phyloP scores from a whole-genome alignment of 805 yeast genomes.

The Cyberlindnera amylophila region DNA sequence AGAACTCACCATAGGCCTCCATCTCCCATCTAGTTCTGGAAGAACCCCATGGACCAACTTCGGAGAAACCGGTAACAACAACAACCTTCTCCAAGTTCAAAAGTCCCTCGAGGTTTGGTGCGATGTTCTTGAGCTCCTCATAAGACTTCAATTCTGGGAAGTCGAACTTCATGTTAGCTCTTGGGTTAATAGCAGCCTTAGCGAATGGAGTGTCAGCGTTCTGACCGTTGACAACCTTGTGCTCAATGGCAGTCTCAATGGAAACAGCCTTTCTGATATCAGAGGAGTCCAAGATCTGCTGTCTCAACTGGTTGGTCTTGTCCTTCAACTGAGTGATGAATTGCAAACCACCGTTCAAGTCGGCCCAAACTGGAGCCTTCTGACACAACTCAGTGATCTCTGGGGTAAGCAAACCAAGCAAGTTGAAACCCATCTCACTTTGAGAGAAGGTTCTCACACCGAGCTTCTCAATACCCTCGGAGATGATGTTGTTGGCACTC shows the following conservation, averaged over 20 bases:
- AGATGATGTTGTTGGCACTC: slow-evolving; percentile 95
- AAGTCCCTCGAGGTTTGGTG: slow-evolving; percentile 83
- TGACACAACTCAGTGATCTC: slow-evolving; percentile 83
- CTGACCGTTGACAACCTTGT: slow-evolving; percentile 77
- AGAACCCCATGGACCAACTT: slow-evolving; percentile 99
- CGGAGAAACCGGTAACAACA: slow-evolving; percentile 97
- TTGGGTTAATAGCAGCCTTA: slow-evolving; percentile 77
- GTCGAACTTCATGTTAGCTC: slow-evolving; percentile 89
- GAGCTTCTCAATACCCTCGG: slow-evolving; percentile 92
- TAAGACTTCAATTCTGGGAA: slow-evolving; percentile 87
- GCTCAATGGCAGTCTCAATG: slow-evolving; percentile 85
- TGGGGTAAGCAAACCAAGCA: slow-evolving; percentile 89
- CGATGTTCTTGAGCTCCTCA: slow-evolving; percentile 60
- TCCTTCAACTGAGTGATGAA: slow-evolving; percentile 88
- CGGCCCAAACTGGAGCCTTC: slow-evolving; percentile 94
- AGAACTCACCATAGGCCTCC: slow-evolving; percentile 93
- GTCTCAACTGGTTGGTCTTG: slow-evolving; percentile 74
- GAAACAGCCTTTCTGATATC: slow-evolving; percentile 95
- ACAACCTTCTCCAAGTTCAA: slow-evolving; percentile 87
- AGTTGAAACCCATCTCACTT: slow-evolving; percentile 98
- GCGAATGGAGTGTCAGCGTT: slow-evolving; percentile 82
- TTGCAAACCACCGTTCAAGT: slow-evolving; percentile 98
- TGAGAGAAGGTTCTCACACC: slow-evolving; percentile 99
- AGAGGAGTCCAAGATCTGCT: slow-evolving; percentile 69
- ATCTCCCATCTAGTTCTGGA: slow-evolving; percentile 99